These are phyloP conservation scores for Epichloe bromicola DNA, from an alignment of 2,329 filamentous ascomycete species.

Conservation along the genomic window DNA sequence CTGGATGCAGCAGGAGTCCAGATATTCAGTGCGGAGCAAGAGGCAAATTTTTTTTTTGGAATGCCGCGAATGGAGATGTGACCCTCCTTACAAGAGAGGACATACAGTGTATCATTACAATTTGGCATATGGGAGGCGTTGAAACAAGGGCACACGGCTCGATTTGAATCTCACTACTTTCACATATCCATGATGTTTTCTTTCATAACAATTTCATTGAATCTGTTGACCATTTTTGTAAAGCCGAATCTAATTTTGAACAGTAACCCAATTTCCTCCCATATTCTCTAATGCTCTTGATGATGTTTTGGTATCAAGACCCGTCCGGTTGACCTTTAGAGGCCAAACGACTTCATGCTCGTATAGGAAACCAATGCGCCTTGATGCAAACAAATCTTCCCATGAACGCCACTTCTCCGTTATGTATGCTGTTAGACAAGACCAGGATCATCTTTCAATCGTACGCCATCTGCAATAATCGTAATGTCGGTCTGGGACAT, in stretches of 20 bases:
- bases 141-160: slow-evolving; percentile 12
- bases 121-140: slow-evolving; percentile 24
- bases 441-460: neutral
- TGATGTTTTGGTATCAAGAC: neutral
- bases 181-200: neutral
- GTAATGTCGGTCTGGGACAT: neutral
- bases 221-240: neutral
- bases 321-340: neutral
- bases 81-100: slow-evolving; percentile 12
- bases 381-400: neutral
- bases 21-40: too few relatives aligned
- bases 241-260: neutral
- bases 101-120: slow-evolving; percentile 20
- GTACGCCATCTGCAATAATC: neutral
- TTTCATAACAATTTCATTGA: neutral
- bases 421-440: neutral
- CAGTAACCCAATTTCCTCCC: neutral
- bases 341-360: neutral
- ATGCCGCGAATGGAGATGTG: neutral
- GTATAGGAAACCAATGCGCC: neutral
- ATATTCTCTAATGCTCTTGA: neutral
- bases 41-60: neutral
- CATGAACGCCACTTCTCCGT: neutral
- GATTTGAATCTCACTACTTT: slow-evolving; percentile 4
- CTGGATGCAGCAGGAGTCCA: neutral